phyloP scores from a whole-genome alignment of 805 yeast species.

The Kluyveromyces nonfermentans region DNA sequence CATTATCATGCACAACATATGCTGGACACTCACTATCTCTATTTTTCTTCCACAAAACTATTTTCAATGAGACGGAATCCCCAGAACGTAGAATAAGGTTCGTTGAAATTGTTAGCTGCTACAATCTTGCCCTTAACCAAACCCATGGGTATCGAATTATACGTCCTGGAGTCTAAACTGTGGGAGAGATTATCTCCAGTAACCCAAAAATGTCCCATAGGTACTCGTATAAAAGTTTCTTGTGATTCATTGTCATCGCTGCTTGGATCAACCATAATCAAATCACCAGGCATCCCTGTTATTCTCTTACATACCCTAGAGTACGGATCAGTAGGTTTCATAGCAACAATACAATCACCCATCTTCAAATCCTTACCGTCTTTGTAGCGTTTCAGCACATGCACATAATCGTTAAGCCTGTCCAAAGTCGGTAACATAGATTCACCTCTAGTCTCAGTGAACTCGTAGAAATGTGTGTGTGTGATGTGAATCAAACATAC shows the following conservation, averaged over 20 bases:
- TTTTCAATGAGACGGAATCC: constrained; percentile 50
- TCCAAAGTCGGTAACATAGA: constrained; percentile 91
- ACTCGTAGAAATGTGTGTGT: constrained; percentile 59
- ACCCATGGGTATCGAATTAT: constrained; percentile 85
- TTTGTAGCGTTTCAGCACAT: constrained; percentile 54
- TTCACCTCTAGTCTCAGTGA: constrained; percentile 81
- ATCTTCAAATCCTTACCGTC: constrained; percentile 56
- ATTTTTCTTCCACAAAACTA: constrained; percentile 34
- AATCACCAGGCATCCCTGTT: constrained; percentile 94
- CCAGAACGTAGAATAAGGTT: constrained; percentile 39
- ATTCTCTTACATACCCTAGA: constrained; percentile 87
- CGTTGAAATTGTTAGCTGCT: constrained; percentile 52
- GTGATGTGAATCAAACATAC: constrained; percentile 60
- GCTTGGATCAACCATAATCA: constrained; percentile 73
- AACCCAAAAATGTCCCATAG: constrained; percentile 94
- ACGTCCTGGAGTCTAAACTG: constrained; percentile 82
- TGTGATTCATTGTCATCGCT: constrained; percentile 11
- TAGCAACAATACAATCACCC: constrained; percentile 85
- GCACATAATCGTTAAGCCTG: constrained; percentile 66
- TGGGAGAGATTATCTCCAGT: constrained; percentile 90
- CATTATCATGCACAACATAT: background rate
- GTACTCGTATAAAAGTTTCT: constrained; percentile 58
- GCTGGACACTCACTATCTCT: background rate
- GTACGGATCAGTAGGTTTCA: constrained; percentile 81
- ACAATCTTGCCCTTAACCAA: constrained; percentile 79